These are phyloP conservation scores for Fusarium robinianum DNA, from an alignment of 2,329 filamentous ascomycete genomes.

Conservation along the genomic window DNA sequence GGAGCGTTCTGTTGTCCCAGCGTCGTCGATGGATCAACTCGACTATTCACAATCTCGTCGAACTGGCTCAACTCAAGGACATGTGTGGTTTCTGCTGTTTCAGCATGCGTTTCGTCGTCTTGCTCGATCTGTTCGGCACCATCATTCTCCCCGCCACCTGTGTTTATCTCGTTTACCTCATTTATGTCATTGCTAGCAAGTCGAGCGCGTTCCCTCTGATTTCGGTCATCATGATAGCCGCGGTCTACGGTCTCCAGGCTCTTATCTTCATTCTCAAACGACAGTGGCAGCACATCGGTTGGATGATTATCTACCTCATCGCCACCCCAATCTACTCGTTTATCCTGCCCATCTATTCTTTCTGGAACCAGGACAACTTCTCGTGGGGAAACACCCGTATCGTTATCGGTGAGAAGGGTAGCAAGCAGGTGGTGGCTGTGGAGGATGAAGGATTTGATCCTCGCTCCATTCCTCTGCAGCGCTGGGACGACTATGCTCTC, in stretches of 20 bases:
- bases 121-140: slow-evolving; percentile 91
- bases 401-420: slow-evolving; percentile 91
- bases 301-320: slow-evolving; percentile 99
- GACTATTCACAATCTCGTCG: slow-evolving; percentile 93
- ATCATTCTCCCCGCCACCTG: slow-evolving; percentile 89
- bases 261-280: slow-evolving; percentile 96
- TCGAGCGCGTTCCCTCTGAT: slow-evolving; percentile 80
- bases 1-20: slow-evolving; percentile 94
- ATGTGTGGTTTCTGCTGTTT: slow-evolving; percentile 99
- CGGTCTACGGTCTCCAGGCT: slow-evolving; percentile 93
- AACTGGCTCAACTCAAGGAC: slow-evolving; percentile 87
- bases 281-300: slow-evolving; percentile 97
- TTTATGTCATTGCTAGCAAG: slow-evolving; percentile 74
- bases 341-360: slow-evolving; percentile 90
- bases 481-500: slow-evolving; percentile 95
- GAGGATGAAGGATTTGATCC: slow-evolving; percentile 88
- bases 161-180: slow-evolving; percentile 83
- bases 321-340: slow-evolving; percentile 95
- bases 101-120: slow-evolving; percentile 95
- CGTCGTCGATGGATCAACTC: slow-evolving; percentile 99
- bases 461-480: slow-evolving; percentile 87
- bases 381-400: slow-evolving; percentile 98
- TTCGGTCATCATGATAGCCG: slow-evolving; percentile 86
- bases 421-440: slow-evolving; percentile 86
- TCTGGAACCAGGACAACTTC: slow-evolving; percentile 99